Evolutionary conservation across 2,329 filamentous ascomycete species (phyloP), one percentile per base, ranked within the genome.

Genomic region (Penicillium sp.): DNA sequence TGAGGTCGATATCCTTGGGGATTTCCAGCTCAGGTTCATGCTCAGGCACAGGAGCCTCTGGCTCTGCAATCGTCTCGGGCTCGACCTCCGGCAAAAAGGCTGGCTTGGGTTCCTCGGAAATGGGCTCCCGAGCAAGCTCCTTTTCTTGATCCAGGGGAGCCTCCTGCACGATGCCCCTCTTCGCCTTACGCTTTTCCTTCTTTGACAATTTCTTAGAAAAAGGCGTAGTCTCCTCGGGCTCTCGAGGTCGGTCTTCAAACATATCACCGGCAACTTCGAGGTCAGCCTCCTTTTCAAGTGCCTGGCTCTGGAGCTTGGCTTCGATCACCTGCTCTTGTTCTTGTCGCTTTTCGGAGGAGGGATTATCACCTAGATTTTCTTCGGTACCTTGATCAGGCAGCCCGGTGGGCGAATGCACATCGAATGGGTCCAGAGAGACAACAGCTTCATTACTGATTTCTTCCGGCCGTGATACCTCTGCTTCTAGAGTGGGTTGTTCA

Each of bases 181-280:
- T 64, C 18, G 55, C 53, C 43, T 62, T 63, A 5, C 58, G 60
- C 50, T 62, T 57, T 40, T 64, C 59, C 46, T 63, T 62, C 40
- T 61, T 63, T 1, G 56, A 63, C 31, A 62, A 33, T 38, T 62
- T 62, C 39, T 48, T 59, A 13, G 54, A 51, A 41, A 57, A 20
- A 31, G 48, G 51, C 2, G 44, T 43, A 2, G 6, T 22, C 24
- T 33, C 35, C 33, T 56, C 46, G 4, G 42, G n/a, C 20, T 56
- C 51, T 22, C 3, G 25, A 28, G 43, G 22, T 25, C 22, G 25
- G 11, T 56, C 48, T 24, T 42, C 39, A 8, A 33, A 13, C 20
- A 45, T 13, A 22, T 45, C 28, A 20, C 25, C 28, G 13, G 45
- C 30, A 5, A 43, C 25, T 9, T 46, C 42, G 11, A 38, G 24